Evolutionary conservation across 805 yeast genomes (phyloP), one percentile per base, ranked within the genome.

Genomic region (Brettanomyces sp.): DNA sequence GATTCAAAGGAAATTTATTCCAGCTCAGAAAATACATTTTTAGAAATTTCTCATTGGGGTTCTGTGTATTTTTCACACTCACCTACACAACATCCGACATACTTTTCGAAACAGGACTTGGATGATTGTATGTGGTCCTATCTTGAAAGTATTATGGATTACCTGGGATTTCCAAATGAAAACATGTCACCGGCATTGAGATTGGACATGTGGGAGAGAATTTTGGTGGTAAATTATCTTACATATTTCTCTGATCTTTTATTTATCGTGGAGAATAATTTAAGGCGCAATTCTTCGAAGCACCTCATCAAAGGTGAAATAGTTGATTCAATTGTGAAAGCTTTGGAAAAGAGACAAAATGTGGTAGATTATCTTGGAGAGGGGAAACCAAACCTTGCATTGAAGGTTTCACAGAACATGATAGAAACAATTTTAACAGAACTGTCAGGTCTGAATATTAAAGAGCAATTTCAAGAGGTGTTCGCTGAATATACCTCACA

Each of bases 111-210:
- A 21, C 35, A 32, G 4, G 4, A 41, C 5, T 24, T 50, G 7
- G 39, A 49, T 23, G 66, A 63, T 43, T 52, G 56, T 30, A 47
- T 55, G 42, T 56, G 60, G 56, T 48, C 60, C 2, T 58, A 56
- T 34, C 47, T 46, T n/a, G 60, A 56, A 42, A 35, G 48, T 4
- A 42, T 59, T 5, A 43, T 58, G 13, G 53, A 55, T 39, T 24
- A 14, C 18, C 25, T 52, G 11, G 45, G 45, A 3, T 33, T 56
- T 7, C 65, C 63, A 3, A 51, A 53, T 35, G 49, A 44, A 1
- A 52, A 52, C 22, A 50, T 61, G 55, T 48, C 63, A 0, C 58
- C 61, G 8, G 36, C 34, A 12, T 22, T 53, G 21, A 47, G 65
- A 33, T 42, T 56, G 9, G 51, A 49, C 3, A 56, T 56, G 50